Conservation (phyloP, 176 grass and related monocot species). For the Oryza meridionalis region DNA sequence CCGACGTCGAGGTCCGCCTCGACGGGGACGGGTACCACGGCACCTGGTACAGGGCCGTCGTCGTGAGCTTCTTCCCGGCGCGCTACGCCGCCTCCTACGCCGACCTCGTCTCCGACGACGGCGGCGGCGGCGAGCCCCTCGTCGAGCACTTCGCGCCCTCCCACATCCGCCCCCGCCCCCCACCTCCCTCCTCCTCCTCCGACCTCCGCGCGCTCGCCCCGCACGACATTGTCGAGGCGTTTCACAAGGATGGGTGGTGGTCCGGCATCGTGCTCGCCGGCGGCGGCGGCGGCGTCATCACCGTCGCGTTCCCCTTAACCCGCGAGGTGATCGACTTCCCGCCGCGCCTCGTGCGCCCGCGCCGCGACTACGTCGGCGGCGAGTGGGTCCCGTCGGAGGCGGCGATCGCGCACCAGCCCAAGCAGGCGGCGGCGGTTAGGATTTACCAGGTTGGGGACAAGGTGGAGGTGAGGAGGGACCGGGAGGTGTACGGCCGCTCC, state of each 20-base stretch:
- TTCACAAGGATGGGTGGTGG: conserved; percentile 87
- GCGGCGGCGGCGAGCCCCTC: conserved; percentile 15
- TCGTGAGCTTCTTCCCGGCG: conserved; percentile 38
- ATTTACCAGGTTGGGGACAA: conserved; percentile 46
- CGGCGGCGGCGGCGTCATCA: not conserved
- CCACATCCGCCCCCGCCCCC: conserved; percentile 45
- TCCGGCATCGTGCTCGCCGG: conserved; percentile 51
- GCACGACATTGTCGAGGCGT: conserved; percentile 67
- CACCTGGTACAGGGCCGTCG: conserved; percentile 68
- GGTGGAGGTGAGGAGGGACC: conserved; percentile 55
- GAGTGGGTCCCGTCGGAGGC: conserved; percentile 37
- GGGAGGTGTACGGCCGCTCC: conserved; percentile 44
- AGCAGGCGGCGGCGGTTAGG: not conserved
- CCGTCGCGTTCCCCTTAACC: conserved; percentile 61
- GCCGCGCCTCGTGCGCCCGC: conserved; percentile 41
- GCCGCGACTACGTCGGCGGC: conserved; percentile 46
- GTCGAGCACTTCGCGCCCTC: conserved; percentile 45
- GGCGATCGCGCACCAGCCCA: conserved; percentile 19
- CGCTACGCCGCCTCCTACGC: conserved; percentile 47
- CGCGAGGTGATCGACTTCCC: conserved; percentile 56
- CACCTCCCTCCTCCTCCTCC: not conserved
- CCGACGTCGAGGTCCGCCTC: conserved; percentile 65
- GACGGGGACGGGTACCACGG: conserved; percentile 66
- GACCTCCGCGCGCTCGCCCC: not conserved
- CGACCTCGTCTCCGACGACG: conserved; percentile 56